These are phyloP conservation scores for Solanum chacoense DNA, from an alignment of 305 asterid genomes.

Conservation along the genomic window DNA sequence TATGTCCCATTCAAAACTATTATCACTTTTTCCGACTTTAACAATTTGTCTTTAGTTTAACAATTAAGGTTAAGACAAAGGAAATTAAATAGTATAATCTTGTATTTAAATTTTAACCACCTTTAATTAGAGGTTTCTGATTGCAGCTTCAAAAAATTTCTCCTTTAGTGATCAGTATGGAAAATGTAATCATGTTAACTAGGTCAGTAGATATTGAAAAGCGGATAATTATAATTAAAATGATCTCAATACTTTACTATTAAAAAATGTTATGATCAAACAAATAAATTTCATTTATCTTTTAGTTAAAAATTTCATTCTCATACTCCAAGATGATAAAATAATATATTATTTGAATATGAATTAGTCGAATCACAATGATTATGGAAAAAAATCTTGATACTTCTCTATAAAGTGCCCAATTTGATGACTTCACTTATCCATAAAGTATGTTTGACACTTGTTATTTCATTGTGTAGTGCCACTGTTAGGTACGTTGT, in stretches of 20 bases:
- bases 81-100: background rate
- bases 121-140: background rate
- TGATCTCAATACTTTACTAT: background rate
- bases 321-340: fast-evolving
- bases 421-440: background rate
- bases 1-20: background rate
- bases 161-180: background rate
- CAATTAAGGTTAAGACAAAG: background rate
- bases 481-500: background rate
- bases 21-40: background rate
- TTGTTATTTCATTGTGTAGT: background rate
- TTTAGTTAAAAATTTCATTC: background rate
- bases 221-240: fast-evolving
- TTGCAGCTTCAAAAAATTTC: background rate
- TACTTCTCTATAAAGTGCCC: background rate
- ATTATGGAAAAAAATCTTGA: background rate
- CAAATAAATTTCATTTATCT: background rate
- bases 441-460: background rate
- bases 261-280: background rate
- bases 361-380: background rate
- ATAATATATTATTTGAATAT: background rate
- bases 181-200: background rate
- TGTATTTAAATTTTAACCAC: background rate
- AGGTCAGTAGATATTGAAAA: background rate
- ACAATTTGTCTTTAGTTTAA: background rate